A percentile compares a stretch with the other conserved stretches of the same genome.
phyloP scores from a whole-genome alignment of 164 flowering plant genomes.

The Tetrastigma voinierianum region DNA sequence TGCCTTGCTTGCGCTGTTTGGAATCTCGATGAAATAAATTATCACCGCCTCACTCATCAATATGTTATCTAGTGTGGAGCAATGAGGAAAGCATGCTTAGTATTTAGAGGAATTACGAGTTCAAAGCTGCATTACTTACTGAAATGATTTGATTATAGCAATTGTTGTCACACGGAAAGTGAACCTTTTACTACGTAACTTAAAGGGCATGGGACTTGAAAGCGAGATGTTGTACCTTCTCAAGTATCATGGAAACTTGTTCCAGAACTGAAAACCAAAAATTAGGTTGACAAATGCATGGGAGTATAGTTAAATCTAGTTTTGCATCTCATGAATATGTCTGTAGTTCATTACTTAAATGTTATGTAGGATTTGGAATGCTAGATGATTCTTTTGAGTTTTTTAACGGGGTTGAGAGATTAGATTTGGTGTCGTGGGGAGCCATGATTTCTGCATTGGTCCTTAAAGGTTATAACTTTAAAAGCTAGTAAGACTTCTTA shows the following conservation, averaged over 20 bases:
- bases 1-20: too few relatives aligned
- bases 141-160: constrained; percentile 52
- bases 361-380: constrained; percentile 31
- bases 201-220: constrained; percentile 27
- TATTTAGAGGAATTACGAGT: constrained; percentile 35
- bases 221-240: constrained; percentile 35
- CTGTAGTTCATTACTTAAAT: constrained; percentile 37
- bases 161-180: constrained; percentile 24
- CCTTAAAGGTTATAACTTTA: constrained; percentile 23
- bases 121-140: constrained; percentile 28
- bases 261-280: constrained; percentile 23
- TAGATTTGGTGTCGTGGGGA: constrained; percentile 46
- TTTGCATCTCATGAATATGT: constrained; percentile 26
- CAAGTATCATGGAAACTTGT: constrained; percentile 32
- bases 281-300: constrained; percentile 38
- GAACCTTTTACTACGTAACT: constrained; percentile 25
- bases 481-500: constrained; percentile 35
- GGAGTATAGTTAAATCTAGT: constrained; percentile 37
- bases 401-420: constrained; percentile 21
- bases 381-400: constrained; percentile 28
- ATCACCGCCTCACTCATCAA: constrained; percentile 34
- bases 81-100: constrained; percentile 21
- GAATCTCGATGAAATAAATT: constrained; percentile 14
- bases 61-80: constrained; percentile 41
- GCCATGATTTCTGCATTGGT: constrained; percentile 47